A percentile compares a stretch with the other conserved stretches of the same genome.
phyloP scores from a whole-genome alignment of 371 early-diverging fungal species.

The Haplosporangium sp. region DNA sequence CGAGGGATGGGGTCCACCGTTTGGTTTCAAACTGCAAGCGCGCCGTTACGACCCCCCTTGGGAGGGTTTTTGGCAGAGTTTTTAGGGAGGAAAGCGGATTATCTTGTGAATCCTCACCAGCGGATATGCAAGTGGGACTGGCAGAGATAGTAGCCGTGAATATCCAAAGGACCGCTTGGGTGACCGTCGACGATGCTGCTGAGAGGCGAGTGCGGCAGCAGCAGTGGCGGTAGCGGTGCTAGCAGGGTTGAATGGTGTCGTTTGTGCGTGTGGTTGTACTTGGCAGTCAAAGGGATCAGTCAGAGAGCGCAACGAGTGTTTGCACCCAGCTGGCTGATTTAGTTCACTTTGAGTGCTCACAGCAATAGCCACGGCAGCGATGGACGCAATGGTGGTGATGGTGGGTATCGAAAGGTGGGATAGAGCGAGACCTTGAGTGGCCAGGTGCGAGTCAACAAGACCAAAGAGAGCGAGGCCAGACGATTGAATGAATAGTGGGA shows the following conservation, averaged over 20 bases:
- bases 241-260: background rate
- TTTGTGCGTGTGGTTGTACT: background rate
- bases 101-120: constrained; percentile 7
- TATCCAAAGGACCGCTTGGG: background rate
- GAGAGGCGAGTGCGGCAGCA: too few species aligned
- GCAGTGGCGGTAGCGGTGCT: background rate
- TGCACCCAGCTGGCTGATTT: constrained; percentile 21
- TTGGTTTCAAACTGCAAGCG: constrained; percentile 27
- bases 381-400: constrained; percentile 1
- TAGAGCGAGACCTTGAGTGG: background rate
- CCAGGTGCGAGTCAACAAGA: too few species aligned
- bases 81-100: background rate
- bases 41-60: constrained; percentile 13
- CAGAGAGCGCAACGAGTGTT: constrained; percentile 3
- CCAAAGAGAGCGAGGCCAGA: background rate
- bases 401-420: constrained; percentile 9
- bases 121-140: background rate
- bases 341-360: constrained; percentile 24
- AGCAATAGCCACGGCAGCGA: constrained; percentile 8
- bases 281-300: constrained; percentile 12
- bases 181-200: background rate
- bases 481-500: too few species aligned
- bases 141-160: background rate
- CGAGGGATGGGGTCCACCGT: constrained; percentile 28
- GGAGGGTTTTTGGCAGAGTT: background rate